These are phyloP conservation scores for Saccharomycopsis lassenensis DNA, from an alignment of 805 yeast species.

Conservation along the genomic window DNA sequence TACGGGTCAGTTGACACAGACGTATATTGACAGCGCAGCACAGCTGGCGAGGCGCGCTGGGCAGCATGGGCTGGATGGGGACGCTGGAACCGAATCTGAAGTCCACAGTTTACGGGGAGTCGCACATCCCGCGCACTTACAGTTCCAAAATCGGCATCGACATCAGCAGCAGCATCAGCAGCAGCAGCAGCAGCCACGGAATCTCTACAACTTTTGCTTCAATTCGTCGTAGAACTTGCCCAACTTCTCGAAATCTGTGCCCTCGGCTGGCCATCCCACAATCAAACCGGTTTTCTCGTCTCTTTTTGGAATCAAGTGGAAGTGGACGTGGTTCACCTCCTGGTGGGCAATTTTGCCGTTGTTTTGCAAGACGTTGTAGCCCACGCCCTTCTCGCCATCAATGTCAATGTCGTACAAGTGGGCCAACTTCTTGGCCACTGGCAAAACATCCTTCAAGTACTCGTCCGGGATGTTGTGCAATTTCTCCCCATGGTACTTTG, in stretches of 20 bases:
- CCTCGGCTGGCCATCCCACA: conserved; percentile 92
- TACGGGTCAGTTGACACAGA: too few species aligned
- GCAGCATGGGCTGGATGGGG: not conserved
- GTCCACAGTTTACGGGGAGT: not conserved
- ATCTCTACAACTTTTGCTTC: conserved; percentile 29
- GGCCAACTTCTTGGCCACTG: conserved; percentile 80
- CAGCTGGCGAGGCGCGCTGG: too few species aligned
- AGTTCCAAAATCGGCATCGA: not conserved
- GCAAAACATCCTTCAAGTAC: conserved; percentile 72
- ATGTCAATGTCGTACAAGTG: conserved; percentile 53
- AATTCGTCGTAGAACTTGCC: conserved; percentile 57
- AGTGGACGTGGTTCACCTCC: conserved; percentile 90
- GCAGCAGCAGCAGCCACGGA: not conserved
- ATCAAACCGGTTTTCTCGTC: conserved; percentile 62
- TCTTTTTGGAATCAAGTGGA: conserved; percentile 90
- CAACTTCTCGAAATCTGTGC: conserved; percentile 63
- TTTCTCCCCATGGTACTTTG: conserved; percentile 89
- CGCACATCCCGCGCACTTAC: not conserved
- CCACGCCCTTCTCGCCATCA: conserved; percentile 52
- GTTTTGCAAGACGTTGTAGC: conserved; percentile 86
- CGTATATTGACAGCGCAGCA: too few species aligned
- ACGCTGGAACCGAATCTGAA: not conserved
- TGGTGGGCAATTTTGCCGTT: conserved; percentile 95
- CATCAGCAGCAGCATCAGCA: not conserved
- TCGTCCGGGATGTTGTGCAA: conserved; percentile 91